Percentiles rank a stretch among this genome's conserved stretches.
These are phyloP conservation scores for Adansonia rubrostipa DNA, from an alignment of 441 rosid genomes.

Conservation along the genomic window DNA sequence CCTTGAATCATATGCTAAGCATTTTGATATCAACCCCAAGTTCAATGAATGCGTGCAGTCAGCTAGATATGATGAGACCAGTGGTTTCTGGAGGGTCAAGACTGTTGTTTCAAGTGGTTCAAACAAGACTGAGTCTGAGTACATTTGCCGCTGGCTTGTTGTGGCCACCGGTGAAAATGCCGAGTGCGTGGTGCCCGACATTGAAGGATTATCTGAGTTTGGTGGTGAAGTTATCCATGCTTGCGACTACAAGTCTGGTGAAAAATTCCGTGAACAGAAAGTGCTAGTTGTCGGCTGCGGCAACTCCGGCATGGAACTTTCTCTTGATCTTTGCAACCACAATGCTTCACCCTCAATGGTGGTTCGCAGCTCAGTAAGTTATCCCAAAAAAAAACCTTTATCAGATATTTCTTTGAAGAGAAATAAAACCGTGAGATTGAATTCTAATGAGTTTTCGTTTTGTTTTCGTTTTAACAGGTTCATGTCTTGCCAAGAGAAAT, in stretches of 20 bases:
- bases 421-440: not conserved
- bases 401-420: not conserved
- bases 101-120: conserved; percentile 43
- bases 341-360: conserved; percentile 65
- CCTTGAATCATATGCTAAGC: conserved; percentile 66
- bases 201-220: conserved; percentile 62
- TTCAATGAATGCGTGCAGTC: conserved; percentile 75
- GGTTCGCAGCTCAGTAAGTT: conserved; percentile 67
- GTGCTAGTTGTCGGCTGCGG: conserved; percentile 80
- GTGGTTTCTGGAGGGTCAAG: conserved; percentile 70
- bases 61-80: conserved; percentile 67
- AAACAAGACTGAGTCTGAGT: conserved; percentile 54
- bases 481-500: conserved; percentile 78
- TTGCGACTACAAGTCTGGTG: conserved; percentile 65
- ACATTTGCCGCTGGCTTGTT: conserved; percentile 76
- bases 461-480: conserved; percentile 42
- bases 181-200: conserved; percentile 58
- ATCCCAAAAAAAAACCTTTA: not conserved
- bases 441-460: conserved; percentile 20
- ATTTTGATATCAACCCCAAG: conserved; percentile 59
- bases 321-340: conserved; percentile 69
- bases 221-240: conserved; percentile 63
- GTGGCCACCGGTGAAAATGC: conserved; percentile 82
- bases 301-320: conserved; percentile 79
- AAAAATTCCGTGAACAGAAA: conserved; percentile 49